Percentiles rank a stretch among this genome's conserved stretches.
Conservation (phyloP, 345 rosid genomes). For the Salix viminalis region DNA sequence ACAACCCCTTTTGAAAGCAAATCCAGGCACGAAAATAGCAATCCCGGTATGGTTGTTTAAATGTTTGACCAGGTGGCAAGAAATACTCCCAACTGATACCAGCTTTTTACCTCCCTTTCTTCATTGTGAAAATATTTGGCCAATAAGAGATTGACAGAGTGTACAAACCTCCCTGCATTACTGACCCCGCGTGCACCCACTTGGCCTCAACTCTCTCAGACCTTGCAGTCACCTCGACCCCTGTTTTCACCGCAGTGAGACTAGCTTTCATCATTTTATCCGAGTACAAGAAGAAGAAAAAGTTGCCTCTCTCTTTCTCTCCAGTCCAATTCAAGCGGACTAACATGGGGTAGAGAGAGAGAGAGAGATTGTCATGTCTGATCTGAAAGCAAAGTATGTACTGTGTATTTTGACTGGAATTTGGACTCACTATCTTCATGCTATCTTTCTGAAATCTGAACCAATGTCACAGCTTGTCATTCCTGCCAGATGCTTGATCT, state of each 20-base stretch:
- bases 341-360: neutral
- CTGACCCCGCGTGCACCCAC: constrained; percentile 4
- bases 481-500: neutral
- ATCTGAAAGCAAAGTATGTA: neutral
- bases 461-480: neutral
- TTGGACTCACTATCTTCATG: constrained; percentile 4
- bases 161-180: neutral
- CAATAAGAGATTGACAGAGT: neutral
- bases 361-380: neutral
- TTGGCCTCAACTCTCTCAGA: neutral
- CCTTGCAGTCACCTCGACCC: neutral
- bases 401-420: constrained; percentile 18
- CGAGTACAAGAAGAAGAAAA: neutral
- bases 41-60: neutral
- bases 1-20: neutral
- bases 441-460: neutral
- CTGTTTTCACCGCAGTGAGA: neutral
- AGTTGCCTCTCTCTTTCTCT: neutral
- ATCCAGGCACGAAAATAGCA: neutral
- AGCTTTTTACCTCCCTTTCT: neutral
- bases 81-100: neutral
- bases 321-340: neutral
- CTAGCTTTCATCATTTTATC: neutral
- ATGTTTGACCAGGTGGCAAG: neutral
- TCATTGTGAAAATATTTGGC: neutral